Conservation (phyloP, 495 filamentous ascomycete genomes). For the Penicillium chermesinum region DNA sequence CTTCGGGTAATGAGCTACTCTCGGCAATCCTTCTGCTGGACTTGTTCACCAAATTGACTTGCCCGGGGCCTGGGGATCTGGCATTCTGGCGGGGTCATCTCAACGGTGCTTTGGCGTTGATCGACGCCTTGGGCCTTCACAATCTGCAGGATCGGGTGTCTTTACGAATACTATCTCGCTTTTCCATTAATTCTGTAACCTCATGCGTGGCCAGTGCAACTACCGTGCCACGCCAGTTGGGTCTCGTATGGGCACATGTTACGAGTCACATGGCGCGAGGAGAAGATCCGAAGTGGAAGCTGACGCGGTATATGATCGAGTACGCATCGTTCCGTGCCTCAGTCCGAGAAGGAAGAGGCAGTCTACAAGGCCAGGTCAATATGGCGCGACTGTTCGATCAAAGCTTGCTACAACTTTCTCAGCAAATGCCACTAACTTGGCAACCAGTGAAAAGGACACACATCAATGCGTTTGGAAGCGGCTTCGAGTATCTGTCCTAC, state of each 20-base stretch:
- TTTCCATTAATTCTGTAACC: not conserved
- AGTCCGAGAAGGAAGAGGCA: not conserved
- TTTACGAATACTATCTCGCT: not conserved
- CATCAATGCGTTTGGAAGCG: not conserved
- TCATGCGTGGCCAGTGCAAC: constrained; percentile 1
- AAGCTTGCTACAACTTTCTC: not conserved
- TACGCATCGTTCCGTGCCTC: not conserved
- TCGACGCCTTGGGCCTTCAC: not conserved
- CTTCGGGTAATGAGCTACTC: not conserved
- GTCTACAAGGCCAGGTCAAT: not conserved
- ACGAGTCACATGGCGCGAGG: not conserved
- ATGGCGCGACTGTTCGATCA: not conserved
- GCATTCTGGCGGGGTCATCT: not conserved
- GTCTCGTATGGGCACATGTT: not conserved
- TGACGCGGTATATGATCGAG: not conserved
- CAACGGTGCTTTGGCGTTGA: not conserved
- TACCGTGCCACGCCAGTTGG: not conserved
- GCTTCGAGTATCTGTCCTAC: not conserved
- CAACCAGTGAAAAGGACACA: not conserved
- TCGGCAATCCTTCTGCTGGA: not conserved
- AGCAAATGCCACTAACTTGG: not conserved
- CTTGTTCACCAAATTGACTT: not conserved
- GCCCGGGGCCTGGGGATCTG: not conserved
- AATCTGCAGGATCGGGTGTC: not conserved
- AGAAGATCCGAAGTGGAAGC: constrained; percentile 3